These are phyloP conservation scores for Cicer pinnatifidum DNA, from an alignment of 306 rosid genomes.

Conservation along the genomic window DNA sequence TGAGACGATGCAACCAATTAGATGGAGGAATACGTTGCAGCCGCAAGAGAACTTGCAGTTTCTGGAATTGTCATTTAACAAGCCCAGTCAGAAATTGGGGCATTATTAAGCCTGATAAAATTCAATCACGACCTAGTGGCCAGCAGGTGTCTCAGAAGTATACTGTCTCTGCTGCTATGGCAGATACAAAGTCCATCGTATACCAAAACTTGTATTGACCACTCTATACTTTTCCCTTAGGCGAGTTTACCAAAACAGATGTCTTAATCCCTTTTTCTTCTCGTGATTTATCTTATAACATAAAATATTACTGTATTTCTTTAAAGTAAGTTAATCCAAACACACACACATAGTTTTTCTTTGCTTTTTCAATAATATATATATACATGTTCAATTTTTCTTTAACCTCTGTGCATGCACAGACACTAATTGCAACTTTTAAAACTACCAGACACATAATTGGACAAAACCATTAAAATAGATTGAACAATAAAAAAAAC, in stretches of 20 bases:
- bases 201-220: neutral
- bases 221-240: neutral
- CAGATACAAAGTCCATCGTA: neutral
- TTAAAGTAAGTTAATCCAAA: neutral
- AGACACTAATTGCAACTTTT: neutral
- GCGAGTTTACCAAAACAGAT: neutral
- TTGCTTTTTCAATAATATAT: neutral
- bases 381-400: neutral
- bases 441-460: slow-evolving; percentile 22
- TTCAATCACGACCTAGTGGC: neutral
- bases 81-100: neutral
- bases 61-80: neutral
- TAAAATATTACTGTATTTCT: neutral
- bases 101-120: slow-evolving; percentile 6
- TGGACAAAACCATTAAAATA: slow-evolving; percentile 2
- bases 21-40: no score
- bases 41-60: neutral
- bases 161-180: neutral
- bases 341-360: neutral
- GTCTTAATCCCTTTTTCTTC: neutral
- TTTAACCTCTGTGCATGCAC: neutral
- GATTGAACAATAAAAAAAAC: neutral
- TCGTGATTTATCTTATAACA: neutral
- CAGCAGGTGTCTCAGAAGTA: neutral
- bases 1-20: neutral